Evolutionary conservation across 2,329 filamentous ascomycete species (phyloP).

Genomic region (Colletotrichum ledebouriae): DNA sequence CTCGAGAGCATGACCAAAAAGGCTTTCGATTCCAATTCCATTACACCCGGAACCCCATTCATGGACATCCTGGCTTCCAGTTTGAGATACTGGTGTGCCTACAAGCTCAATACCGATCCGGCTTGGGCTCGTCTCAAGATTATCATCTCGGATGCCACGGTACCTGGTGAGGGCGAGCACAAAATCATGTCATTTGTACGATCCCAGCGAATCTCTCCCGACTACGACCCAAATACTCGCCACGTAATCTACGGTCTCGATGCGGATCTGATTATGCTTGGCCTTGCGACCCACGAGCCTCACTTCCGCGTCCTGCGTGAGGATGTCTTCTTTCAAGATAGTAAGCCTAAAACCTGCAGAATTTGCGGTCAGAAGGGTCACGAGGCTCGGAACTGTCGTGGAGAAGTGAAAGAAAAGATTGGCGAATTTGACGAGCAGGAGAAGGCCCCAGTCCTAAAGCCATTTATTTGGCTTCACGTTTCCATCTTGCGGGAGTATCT

Average conservation of each 20-base stretch:
- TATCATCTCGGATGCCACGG: slow-evolving; percentile 97
- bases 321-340: slow-evolving; percentile 94
- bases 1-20: slow-evolving; percentile 79
- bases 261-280: slow-evolving; percentile 98
- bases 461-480: slow-evolving; percentile 98
- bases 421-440: slow-evolving; percentile 88
- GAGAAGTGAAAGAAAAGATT: slow-evolving; percentile 81
- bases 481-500: slow-evolving; percentile 93
- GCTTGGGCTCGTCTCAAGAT: slow-evolving; percentile 97
- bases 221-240: slow-evolving; percentile 95
- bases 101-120: slow-evolving; percentile 97
- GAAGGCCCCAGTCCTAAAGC: slow-evolving; percentile 78
- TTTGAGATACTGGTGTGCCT: slow-evolving; percentile 95
- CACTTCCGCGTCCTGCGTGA: slow-evolving; percentile 96
- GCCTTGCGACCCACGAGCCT: slow-evolving; percentile 95
- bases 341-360: slow-evolving; percentile 84
- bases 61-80: slow-evolving; percentile 96
- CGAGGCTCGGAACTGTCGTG: slow-evolving; percentile 86
- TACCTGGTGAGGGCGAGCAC: slow-evolving; percentile 97
- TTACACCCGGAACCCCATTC: slow-evolving; percentile 97
- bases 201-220: slow-evolving; percentile 89
- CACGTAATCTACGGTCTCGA: slow-evolving; percentile 99
- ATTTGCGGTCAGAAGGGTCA: slow-evolving; percentile 95
- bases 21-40: slow-evolving; percentile 89
- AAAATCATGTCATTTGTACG: slow-evolving; percentile 99